These are phyloP conservation scores for Cyclotella sp. DNA, from an alignment of 108 stramenopile species.

Conservation along the genomic window DNA sequence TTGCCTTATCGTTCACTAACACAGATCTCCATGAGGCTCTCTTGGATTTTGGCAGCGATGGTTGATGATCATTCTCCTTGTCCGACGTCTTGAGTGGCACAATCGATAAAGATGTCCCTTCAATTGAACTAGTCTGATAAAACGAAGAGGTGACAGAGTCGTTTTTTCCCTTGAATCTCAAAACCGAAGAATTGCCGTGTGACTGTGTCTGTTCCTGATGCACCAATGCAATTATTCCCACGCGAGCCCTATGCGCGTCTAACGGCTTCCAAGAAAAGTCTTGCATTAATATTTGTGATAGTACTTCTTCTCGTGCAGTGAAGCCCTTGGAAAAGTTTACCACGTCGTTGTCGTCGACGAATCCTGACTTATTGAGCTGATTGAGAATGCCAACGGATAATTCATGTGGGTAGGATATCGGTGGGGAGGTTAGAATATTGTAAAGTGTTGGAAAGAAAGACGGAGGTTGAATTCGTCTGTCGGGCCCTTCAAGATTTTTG, in stretches of 20 bases:
- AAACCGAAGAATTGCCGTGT: neutral
- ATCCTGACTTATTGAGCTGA: slow-evolving; percentile 17
- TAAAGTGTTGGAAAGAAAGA: slow-evolving; percentile 25
- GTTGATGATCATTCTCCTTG: neutral
- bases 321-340: slow-evolving; percentile 32
- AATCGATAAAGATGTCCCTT: no score
- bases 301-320: slow-evolving; percentile 14
- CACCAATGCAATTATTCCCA: slow-evolving; percentile 35
- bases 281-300: slow-evolving; percentile 35
- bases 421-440: slow-evolving; percentile 11
- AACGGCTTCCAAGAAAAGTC: slow-evolving; percentile 45
- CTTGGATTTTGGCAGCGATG: slow-evolving; percentile 8
- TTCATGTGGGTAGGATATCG: slow-evolving; percentile 18
- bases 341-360: slow-evolving; percentile 39
- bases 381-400: slow-evolving; percentile 12
- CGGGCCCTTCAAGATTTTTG: neutral
- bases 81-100: neutral
- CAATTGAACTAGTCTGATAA: neutral
- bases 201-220: neutral
- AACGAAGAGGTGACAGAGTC: neutral
- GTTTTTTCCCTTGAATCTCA: neutral
- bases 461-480: neutral
- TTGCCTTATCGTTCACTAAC: slow-evolving; percentile 72
- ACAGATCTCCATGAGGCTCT: slow-evolving; percentile 49
- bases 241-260: slow-evolving; percentile 48